Conservation (phyloP, 495 filamentous ascomycete species). For the Xylaria bambusicola region DNA sequence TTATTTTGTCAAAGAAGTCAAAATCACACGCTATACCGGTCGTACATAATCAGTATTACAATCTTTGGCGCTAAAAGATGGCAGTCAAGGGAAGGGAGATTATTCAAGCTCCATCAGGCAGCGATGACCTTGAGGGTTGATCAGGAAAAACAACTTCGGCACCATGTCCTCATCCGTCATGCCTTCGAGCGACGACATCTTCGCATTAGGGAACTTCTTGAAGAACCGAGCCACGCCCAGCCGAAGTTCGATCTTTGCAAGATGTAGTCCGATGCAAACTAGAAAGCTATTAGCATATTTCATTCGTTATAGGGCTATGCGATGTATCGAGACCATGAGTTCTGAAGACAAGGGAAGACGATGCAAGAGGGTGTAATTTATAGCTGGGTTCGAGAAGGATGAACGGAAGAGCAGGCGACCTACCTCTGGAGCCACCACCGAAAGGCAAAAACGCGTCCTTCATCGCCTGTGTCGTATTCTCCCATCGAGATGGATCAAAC, state of each 20-base stretch:
- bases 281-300: not conserved
- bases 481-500: conserved; percentile 21
- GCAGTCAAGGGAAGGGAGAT: not conserved
- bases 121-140: not conserved
- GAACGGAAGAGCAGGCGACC: not conserved
- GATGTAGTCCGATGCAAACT: conserved; percentile 14
- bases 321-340: no score
- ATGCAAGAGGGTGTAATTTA: no score
- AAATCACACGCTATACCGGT: no score
- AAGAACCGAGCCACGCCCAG: conserved; percentile 7
- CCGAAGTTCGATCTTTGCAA: not conserved
- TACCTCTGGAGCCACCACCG: conserved; percentile 13
- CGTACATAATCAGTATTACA: no score
- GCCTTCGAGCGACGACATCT: not conserved
- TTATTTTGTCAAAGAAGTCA: no score
- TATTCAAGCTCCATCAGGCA: conserved; percentile 8
- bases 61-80: no score
- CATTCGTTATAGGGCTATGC: no score
- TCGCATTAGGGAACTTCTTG: not conserved
- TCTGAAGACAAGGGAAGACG: no score
- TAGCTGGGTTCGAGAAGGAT: not conserved
- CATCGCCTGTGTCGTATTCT: conserved; percentile 18
- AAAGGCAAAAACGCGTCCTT: conserved; percentile 18
- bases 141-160: not conserved
- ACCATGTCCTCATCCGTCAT: not conserved